Evolutionary conservation across 306 rosid genomes (phyloP), one percentile per base, ranked within the genome.

Genomic region (Prunus mongolica): DNA sequence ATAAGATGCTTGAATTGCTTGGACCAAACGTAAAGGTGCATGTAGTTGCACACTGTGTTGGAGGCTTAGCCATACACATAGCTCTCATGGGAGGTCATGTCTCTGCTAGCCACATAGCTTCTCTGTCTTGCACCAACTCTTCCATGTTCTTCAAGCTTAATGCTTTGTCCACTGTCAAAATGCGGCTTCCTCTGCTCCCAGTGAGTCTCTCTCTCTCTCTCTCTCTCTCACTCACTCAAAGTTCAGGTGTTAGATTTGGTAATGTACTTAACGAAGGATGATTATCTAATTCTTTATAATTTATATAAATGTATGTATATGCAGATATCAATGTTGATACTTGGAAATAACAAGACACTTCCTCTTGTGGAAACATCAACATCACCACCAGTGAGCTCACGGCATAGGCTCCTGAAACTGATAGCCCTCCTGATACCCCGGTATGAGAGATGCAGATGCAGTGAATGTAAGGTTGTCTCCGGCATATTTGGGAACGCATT

Each of bases 1-100:
- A 68, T 28, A 73, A 54, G 82, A 82, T 82, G 73, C 79, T 78
- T 68, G 85, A 82, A 82, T 16, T 78, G 27, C 71, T 73, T 68
- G 73, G 64, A 41, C 78, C 75, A 15, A 69, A 28, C 49, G 25
- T 34, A 78, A 73, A 49, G 63, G 78, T 73, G 44, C 80, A 82
- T 44, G 12, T 78, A 25, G 85, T 82, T 52, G 82, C 85, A 68
- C 85, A 82, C 50, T 82, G 85, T 77, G 82, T 78, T 77, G 85
- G 85, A 41, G 85, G 85, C 47, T 61, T 78, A 70, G 79, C 79
- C 51, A 24, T 79, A 27, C 85, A 82, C 78, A 82, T 82, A 49
- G 73, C 85, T 60, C 71, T 82, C 70, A 82, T 82, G 85, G 82
- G 82, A 61, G 85, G 79, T 32, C 73, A 82, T 52, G 82, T 77